phyloP scores from a whole-genome alignment of 495 filamentous ascomycete species.

The Pyrenula aspistea region DNA sequence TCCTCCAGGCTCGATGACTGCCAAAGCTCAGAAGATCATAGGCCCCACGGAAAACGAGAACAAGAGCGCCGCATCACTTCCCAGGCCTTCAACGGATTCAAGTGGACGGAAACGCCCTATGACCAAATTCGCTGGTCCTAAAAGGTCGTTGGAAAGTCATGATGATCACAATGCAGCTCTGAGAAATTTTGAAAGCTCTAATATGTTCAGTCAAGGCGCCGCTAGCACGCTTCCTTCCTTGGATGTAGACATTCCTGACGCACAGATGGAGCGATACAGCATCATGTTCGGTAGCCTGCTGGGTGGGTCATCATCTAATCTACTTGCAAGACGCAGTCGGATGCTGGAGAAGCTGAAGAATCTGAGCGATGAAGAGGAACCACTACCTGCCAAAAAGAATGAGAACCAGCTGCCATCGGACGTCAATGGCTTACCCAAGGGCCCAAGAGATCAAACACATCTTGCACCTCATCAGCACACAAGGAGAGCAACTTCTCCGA shows the following conservation, averaged over 20 bases:
- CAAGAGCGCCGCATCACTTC: constrained; percentile 10
- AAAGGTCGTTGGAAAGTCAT: constrained; percentile 1
- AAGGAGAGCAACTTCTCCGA: constrained; percentile 49
- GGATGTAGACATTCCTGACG: constrained; percentile 68
- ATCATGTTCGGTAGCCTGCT: constrained; percentile 85
- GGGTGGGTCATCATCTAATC: constrained; percentile 28
- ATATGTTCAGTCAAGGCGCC: constrained; percentile 3
- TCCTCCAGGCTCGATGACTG: background rate
- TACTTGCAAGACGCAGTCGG: constrained; percentile 47
- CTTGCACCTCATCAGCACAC: constrained; percentile 14
- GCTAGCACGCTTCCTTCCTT: constrained; percentile 25
- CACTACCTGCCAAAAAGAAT: background rate
- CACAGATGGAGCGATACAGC: constrained; percentile 80
- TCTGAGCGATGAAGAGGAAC: constrained; percentile 35
- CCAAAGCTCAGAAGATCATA: background rate
- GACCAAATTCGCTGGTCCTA: background rate
- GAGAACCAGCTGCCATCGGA: background rate
- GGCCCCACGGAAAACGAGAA: background rate
- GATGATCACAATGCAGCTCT: constrained; percentile 5
- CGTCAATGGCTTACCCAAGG: background rate
- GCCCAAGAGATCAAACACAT: background rate
- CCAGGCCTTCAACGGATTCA: constrained; percentile 1
- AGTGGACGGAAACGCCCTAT: background rate
- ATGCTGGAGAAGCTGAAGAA: constrained; percentile 46
- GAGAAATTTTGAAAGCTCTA: constrained; percentile 7